Evolutionary conservation across 257 asterid species (phyloP), one percentile per base, ranked within the genome.

Genomic region (Buddleja alternifolia): DNA sequence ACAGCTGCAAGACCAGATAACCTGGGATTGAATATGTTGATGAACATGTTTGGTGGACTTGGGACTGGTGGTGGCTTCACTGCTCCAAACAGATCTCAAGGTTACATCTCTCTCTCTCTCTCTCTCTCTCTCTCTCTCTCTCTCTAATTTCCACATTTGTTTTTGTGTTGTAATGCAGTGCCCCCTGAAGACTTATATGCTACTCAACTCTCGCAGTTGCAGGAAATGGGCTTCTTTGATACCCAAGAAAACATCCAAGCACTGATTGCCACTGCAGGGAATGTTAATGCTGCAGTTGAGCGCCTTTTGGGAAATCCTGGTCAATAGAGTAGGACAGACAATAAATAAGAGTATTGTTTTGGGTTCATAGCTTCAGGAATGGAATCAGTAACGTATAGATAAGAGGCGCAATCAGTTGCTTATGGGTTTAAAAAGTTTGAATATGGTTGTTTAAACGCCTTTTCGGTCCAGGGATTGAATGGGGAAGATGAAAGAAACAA

Each of bases 171-270:
- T 23, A 45, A n/a, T 67, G 42, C 59, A 75, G 80, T 48, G 47
- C 66, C 84, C 72, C 84, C 81, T 17, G 84, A 75, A 61, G 81
- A 79, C 25, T 68, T 70, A 6, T 79, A 79, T 21, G 78, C 84
- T 6, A 67, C 73, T 24, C 84, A 75, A 52, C 80, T 78, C 7
- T 42, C 80, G 25, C 83, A 78, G 69, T 67, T 78, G 1, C 74
- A 59, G 21, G 83, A 78, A 46, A 78, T 78, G 83, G 83, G 83
- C 19, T 78, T 78, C 72, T 51, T 60, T 12, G 83, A 78, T 44
- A 56, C 66, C 3, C 75, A 71, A 53, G 80, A 78, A 32, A 78
- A 78, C 20, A 74, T 78, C 63, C 36, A 75, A 45, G 80, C 80
- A 0, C 75, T 78, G 58, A 68, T 34, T 2, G 81, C 84, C 16